Base-by-base conservation (phyloP, 208 protist species). In the Acanthamoeba quina region DNA sequence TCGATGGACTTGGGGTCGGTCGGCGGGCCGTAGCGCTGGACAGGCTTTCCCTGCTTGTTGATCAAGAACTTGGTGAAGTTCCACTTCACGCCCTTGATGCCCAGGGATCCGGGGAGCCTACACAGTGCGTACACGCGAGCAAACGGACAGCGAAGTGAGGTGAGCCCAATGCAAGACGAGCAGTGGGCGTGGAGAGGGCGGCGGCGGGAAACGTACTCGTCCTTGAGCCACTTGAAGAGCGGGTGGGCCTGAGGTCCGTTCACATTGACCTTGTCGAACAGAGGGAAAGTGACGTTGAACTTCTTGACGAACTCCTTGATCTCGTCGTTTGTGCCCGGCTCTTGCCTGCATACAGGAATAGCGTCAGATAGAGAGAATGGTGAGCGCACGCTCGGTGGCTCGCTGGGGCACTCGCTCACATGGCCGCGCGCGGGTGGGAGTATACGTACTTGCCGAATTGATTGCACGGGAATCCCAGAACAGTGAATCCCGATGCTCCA, bases 41-140 rank as follows among this genome's bases (percentile, higher is more conserved):
- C 26, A 9, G 64, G 62, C 64, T 92, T 78, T 9, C 88, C 88
- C 41, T 92, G 47, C 66, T 58, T 74, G 58, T 78, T 78, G n/a
- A 92, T 58, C 88, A 92, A 41, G 64, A 92, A 92, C 62, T 90
- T 90, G 49, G 83, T 90, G 58, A 91, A 95, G 83, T 95, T 95
- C 93, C 93, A 95, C 85, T 95, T 95, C 29, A 95, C 64, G 54
- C 60, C 83, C 56, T 64, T 90, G 31, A 70, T 62, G 17, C 83
- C 83, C 47, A 90, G 58, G 44, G 60, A 64, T 15, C 83, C 83
- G 19, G 83, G 83, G 68, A 90, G 56, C 37, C 56, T 90, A 41
- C 49, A 60, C 26, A 4, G 10, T 44, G 41, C 0, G 41, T 9
- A 44, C 41, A 44, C 5, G 5, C 2, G 41, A 10, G 5, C 41